phyloP scores from a whole-genome alignment of 805 yeast genomes.

The Cyberlindnera maclurae region DNA sequence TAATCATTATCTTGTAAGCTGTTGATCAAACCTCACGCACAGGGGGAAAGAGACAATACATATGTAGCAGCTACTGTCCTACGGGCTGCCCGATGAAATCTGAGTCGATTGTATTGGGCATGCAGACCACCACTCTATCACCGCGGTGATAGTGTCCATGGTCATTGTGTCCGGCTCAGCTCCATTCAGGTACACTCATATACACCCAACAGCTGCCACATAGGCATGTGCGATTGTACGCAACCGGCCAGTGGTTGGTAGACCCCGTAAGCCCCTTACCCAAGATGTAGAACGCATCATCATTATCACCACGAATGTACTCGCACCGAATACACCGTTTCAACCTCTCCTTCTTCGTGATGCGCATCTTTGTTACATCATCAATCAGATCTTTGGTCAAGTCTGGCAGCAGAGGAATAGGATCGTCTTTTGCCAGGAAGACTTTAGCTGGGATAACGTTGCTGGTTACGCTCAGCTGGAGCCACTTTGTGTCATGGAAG shows the following conservation, averaged over 20 bases:
- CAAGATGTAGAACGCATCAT: slow-evolving; percentile 23
- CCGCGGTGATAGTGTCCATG: background rate
- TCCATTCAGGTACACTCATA: slow-evolving; percentile 14
- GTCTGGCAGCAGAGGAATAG: slow-evolving; percentile 27
- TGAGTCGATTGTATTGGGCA: no score
- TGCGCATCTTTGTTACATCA: slow-evolving; percentile 23
- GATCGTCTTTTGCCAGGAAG: slow-evolving; percentile 28
- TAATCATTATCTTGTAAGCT: no score
- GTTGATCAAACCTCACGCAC: no score
- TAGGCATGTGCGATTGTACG: slow-evolving; percentile 65
- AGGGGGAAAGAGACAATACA: no score
- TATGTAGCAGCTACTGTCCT: no score
- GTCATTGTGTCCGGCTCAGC: no score
- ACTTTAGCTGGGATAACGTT: slow-evolving; percentile 26
- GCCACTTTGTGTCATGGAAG: slow-evolving; percentile 63
- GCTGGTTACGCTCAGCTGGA: slow-evolving; percentile 32
- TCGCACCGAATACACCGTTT: slow-evolving; percentile 53
- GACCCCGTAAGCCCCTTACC: slow-evolving; percentile 15
- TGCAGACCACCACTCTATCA: background rate
- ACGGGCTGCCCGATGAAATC: no score
- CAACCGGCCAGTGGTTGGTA: slow-evolving; percentile 46
- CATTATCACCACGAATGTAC: slow-evolving; percentile 30
- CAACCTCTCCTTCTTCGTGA: slow-evolving; percentile 22
- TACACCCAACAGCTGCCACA: slow-evolving; percentile 77
- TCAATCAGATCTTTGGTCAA: slow-evolving; percentile 25